phyloP scores from a whole-genome alignment of 208 protist genomes.

The Leishmania guyanensis region DNA sequence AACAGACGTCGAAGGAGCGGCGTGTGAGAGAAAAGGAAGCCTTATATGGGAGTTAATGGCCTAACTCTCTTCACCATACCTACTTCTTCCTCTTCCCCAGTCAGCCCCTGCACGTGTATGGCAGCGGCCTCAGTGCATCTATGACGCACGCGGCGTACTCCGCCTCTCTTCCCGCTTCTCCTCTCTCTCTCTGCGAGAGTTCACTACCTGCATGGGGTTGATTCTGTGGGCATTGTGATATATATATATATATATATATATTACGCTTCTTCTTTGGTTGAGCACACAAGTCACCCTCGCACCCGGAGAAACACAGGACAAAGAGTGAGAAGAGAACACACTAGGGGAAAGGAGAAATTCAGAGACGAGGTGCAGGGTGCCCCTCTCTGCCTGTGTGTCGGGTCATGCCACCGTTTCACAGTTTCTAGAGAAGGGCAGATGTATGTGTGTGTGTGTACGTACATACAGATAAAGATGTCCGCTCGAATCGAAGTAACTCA shows the following conservation, averaged over 20 bases:
- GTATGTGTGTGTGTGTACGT: slow-evolving; percentile 4
- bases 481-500: neutral
- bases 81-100: no score
- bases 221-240: no score
- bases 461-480: neutral
- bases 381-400: neutral
- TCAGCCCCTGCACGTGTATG: no score
- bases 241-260: no score
- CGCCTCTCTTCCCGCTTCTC: neutral
- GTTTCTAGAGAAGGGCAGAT: neutral
- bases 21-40: neutral
- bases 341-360: neutral
- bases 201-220: no score
- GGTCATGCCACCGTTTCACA: neutral
- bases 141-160: no score
- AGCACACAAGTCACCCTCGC: neutral
- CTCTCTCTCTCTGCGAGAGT: neutral
- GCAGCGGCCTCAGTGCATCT: no score
- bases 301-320: neutral
- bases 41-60: no score
- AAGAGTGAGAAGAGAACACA: neutral
- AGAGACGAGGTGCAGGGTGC: neutral
- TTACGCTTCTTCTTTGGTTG: neutral
- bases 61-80: no score
- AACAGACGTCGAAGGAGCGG: neutral